Conservation (phyloP, 176 grass and related monocot genomes). For the Hordeum vulgare region DNA sequence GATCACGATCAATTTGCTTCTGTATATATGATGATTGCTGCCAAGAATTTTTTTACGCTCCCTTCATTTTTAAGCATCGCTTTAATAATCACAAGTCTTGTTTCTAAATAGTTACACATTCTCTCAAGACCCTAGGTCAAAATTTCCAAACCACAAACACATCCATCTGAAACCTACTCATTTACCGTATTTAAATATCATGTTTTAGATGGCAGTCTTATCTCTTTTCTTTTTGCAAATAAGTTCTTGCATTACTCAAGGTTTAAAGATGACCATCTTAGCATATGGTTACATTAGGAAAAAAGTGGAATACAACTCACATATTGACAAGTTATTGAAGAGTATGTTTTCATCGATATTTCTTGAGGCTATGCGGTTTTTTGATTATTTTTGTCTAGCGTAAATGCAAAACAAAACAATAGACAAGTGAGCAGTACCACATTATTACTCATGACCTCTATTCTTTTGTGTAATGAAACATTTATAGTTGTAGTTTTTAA, state of each 20-base stretch:
- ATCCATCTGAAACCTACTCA: neutral
- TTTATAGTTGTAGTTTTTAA: neutral
- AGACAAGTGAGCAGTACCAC: neutral
- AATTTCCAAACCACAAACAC: neutral
- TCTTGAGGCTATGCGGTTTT: neutral
- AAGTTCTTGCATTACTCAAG: too few relatives aligned
- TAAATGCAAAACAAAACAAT: neutral
- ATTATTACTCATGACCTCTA: neutral
- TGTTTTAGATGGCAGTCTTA: neutral
- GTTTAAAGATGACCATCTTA: neutral
- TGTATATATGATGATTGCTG: neutral
- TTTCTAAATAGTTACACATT: neutral
- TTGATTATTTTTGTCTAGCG: neutral
- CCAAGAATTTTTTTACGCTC: neutral
- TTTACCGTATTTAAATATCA: neutral
- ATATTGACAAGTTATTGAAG: neutral
- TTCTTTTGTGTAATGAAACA: too few relatives aligned
- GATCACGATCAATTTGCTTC: neutral
- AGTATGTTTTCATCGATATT: neutral
- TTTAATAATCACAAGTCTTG: neutral
- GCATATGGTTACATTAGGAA: neutral
- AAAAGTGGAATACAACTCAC: neutral
- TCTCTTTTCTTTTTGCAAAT: too few relatives aligned
- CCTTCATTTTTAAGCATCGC: neutral
- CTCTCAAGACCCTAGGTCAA: neutral